These are phyloP conservation scores for Podaxis mareebaensis DNA, from an alignment of 768 basidiomycete genomes.

Conservation along the genomic window DNA sequence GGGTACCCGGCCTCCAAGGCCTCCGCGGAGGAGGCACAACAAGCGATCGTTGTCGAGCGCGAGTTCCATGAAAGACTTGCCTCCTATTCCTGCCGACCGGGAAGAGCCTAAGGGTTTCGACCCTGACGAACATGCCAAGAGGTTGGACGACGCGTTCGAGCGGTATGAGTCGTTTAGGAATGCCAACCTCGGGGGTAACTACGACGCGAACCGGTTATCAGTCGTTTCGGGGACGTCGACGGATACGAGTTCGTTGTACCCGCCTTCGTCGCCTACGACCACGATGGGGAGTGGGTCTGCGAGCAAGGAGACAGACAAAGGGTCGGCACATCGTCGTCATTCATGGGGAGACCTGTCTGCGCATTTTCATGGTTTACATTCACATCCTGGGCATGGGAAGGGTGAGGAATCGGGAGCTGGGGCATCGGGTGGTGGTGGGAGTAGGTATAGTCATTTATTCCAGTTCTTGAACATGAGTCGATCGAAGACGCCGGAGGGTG, in stretches of 20 bases:
- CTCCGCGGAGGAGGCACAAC: not conserved
- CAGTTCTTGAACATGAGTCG: constrained; percentile 60
- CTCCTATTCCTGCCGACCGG: not conserved
- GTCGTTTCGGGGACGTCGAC: constrained; percentile 55
- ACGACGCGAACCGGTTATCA: constrained; percentile 51
- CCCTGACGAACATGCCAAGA: constrained; percentile 39
- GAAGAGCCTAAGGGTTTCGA: constrained; percentile 24
- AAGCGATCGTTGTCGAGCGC: constrained; percentile 3
- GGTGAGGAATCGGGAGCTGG: constrained; percentile 11
- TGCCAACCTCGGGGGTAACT: constrained; percentile 34
- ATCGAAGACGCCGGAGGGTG: constrained; percentile 46
- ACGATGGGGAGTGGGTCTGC: constrained; percentile 29
- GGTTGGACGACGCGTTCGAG: constrained; percentile 84
- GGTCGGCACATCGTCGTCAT: not conserved
- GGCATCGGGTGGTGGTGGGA: constrained; percentile 17
- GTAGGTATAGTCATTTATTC: constrained; percentile 53
- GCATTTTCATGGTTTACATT: constrained; percentile 13
- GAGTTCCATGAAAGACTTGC: constrained; percentile 7
- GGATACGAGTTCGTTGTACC: constrained; percentile 16
- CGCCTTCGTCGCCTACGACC: constrained; percentile 42
- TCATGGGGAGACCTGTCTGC: constrained; percentile 14
- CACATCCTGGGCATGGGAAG: constrained; percentile 1
- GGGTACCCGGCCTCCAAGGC: not conserved
- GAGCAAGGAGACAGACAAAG: constrained; percentile 2
- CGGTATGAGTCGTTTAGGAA: constrained; percentile 85